phyloP scores from a whole-genome alignment of 257 asterid genomes.

The Solanum dulcamara region DNA sequence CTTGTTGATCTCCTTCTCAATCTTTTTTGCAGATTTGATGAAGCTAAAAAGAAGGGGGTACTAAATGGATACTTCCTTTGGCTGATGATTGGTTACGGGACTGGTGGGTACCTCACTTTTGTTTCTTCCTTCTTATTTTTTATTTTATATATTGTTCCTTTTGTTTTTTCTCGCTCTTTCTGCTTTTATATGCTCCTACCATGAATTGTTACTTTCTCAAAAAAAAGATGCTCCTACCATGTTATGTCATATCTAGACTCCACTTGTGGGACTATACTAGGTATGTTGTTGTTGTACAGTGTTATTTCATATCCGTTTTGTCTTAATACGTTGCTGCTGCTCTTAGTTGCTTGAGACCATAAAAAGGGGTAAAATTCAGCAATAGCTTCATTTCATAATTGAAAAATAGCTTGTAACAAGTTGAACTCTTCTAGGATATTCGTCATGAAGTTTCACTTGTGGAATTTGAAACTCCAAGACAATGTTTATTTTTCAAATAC shows the following conservation, averaged over 20 bases:
- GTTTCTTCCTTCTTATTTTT: not conserved
- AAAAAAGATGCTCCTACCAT: not conserved
- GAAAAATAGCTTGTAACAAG: not conserved
- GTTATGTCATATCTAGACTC: not conserved
- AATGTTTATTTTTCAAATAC: too few relatives aligned
- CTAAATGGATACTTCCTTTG: slow-evolving; percentile 79
- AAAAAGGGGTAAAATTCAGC: not conserved
- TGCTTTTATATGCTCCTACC: not conserved
- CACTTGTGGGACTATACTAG: not conserved
- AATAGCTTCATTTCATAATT: not conserved
- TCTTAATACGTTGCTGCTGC: not conserved
- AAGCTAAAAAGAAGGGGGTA: slow-evolving; percentile 53
- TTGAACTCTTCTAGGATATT: too few relatives aligned
- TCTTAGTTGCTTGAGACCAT: not conserved
- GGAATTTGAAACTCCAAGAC: not conserved
- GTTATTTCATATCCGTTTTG: not conserved
- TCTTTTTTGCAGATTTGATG: slow-evolving; percentile 63
- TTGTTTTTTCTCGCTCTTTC: not conserved
- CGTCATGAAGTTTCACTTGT: not conserved
- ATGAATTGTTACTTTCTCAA: too few relatives aligned
- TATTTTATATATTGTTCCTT: not conserved
- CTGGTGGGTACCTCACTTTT: slow-evolving; percentile 44
- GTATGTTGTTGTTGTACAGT: not conserved
- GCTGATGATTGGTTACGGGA: slow-evolving; percentile 77
- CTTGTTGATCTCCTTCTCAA: not conserved